phyloP scores from a whole-genome alignment of 2,329 filamentous ascomycete genomes.

The Chalara sp. region DNA sequence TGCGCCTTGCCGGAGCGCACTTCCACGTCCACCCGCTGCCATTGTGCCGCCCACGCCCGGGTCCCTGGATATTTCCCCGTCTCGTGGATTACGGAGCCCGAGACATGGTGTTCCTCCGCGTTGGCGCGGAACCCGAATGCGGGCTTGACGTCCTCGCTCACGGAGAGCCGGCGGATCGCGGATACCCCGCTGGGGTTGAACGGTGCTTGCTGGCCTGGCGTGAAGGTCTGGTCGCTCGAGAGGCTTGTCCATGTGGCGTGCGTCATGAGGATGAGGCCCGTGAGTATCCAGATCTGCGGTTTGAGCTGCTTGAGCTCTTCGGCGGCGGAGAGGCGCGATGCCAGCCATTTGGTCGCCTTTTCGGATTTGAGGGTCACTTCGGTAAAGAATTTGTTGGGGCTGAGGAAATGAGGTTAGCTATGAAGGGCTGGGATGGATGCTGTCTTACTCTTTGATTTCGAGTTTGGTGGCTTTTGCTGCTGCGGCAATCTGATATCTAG shows the following conservation, averaged over 20 bases:
- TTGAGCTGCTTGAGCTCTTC: slow-evolving; percentile 3
- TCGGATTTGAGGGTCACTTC: slow-evolving; percentile 13
- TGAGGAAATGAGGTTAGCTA: not conserved
- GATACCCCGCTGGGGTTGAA: slow-evolving; percentile 15
- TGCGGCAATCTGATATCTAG: slow-evolving; percentile 16
- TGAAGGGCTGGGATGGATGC: too few relatives aligned
- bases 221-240: slow-evolving; percentile 12
- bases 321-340: slow-evolving; percentile 16
- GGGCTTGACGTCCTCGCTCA: slow-evolving; percentile 15
- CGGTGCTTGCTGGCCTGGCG: slow-evolving; percentile 12
- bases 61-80: slow-evolving; percentile 19
- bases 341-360: slow-evolving; percentile 17
- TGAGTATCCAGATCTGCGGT: slow-evolving; percentile 18
- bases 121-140: slow-evolving; percentile 11
- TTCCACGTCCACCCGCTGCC: slow-evolving; percentile 13
- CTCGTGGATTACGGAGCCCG: slow-evolving; percentile 14
- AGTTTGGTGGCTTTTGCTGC: slow-evolving; percentile 14
- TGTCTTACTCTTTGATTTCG: slow-evolving; percentile 16
- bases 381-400: slow-evolving; percentile 14
- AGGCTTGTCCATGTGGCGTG: slow-evolving; percentile 19
- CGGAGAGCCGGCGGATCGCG: slow-evolving; percentile 12
- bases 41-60: slow-evolving; percentile 16
- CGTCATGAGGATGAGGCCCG: slow-evolving; percentile 19
- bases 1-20: slow-evolving; percentile 3
- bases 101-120: slow-evolving; percentile 7